Base-by-base conservation (phyloP, 2,329 filamentous ascomycete species). In the Bipolaris bicolor region DNA sequence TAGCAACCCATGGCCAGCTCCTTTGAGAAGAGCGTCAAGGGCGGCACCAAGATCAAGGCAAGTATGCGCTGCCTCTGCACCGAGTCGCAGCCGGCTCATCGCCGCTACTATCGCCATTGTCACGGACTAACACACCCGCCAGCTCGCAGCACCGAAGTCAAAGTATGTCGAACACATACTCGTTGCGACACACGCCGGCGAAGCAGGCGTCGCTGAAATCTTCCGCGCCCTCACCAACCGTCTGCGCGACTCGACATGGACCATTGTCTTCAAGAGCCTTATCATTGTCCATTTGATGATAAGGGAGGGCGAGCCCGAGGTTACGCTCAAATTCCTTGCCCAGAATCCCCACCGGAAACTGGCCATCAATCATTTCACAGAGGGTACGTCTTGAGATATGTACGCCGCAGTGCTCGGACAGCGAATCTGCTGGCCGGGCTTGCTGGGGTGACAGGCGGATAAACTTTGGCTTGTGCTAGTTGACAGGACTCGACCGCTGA, bases 101-200 rank as follows among this genome's bases (percentile, higher is more conserved):
- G 33, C 16, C 36, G 31, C 47, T 48, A 43, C 31, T 31, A 24
- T 26, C 20, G 46, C 57, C 41, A 57, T 66, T 64, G 68, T 62
- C 39, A 52, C 15, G 5, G 26, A 47, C 68, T 68, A 56, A 69
- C 58, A 52, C 43, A 48, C 15, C 20, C 5, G 24, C 40, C 72
- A 96, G 91, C 90, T 93, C 79, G 95, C 95, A 66, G 91, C 95
- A 61, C 95, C 95, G 49, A 99, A 99, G 82, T 95, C 94, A 55
- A 99, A 99, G 80, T 99, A 98, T 81, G 96, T 99, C 81, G 95
- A 99, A 78, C 92, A 97, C 76, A 97, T 99, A 74, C 86, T 99
- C 55, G 85, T 97, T 66, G 94, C 95, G 62, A 99, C 95, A 36
- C 92, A 97, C 79, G 90, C 92, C 20, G 95, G 93, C 67, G 95